Percentiles rank a stretch among this genome's conserved stretches.
These are phyloP conservation scores for Kockiozyma suomiensis DNA, from an alignment of 805 yeast species.

Conservation along the genomic window DNA sequence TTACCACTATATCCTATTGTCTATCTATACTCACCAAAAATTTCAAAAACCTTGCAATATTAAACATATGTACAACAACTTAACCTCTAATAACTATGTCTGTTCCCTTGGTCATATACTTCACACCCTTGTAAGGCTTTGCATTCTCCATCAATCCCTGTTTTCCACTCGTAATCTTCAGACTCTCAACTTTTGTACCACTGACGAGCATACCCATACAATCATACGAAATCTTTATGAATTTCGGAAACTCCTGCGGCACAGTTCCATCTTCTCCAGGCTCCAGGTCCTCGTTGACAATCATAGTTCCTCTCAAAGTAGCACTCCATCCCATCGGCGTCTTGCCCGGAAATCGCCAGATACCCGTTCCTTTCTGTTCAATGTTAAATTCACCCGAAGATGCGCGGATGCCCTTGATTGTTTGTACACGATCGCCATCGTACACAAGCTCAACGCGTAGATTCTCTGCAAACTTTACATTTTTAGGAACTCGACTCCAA, in stretches of 20 bases:
- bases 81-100: constrained; percentile 54
- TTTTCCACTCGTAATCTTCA: constrained; percentile 56
- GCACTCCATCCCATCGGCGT: constrained; percentile 68
- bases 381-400: constrained; percentile 78
- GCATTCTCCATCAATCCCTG: constrained; percentile 61
- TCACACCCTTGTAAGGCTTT: constrained; percentile 89
- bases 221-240: constrained; percentile 54
- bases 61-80: background rate
- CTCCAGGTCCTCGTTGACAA: constrained; percentile 38
- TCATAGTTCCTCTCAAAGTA: constrained; percentile 62
- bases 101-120: constrained; percentile 69
- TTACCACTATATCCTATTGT: too few relatives aligned
- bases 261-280: constrained; percentile 31
- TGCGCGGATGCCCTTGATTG: constrained; percentile 59
- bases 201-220: constrained; percentile 75
- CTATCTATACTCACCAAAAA: too few relatives aligned
- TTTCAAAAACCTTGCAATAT: too few relatives aligned
- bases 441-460: constrained; percentile 49
- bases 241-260: constrained; percentile 46
- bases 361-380: constrained; percentile 55
- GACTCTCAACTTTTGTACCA: constrained; percentile 67
- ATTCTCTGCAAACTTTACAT: constrained; percentile 53
- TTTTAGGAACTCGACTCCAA: constrained; percentile 50
- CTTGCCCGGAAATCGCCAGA: constrained; percentile 68
- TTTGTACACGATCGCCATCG: constrained; percentile 37